Evolutionary conservation across 2,329 filamentous ascomycete species (phyloP).

Genomic region (Fonsecaea erecta): DNA sequence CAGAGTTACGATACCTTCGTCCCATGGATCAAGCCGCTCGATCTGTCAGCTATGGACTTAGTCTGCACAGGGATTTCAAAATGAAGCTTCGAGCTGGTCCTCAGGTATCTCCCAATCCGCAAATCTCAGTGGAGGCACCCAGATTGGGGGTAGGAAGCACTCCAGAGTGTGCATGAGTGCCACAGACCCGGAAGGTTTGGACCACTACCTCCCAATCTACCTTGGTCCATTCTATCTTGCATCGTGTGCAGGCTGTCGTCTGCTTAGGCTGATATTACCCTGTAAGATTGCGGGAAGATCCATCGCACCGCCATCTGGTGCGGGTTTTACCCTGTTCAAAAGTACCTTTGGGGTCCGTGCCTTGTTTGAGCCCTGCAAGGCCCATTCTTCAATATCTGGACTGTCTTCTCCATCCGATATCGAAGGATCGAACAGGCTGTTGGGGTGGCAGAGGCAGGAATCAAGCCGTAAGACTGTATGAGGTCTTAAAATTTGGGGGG

Average conservation of each 20-base stretch:
- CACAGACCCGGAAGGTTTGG: neutral
- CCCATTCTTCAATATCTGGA: neutral
- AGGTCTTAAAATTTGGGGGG: neutral
- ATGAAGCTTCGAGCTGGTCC: neutral
- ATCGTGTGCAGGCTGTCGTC: neutral
- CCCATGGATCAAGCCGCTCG: neutral
- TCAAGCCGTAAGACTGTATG: neutral
- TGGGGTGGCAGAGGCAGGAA: neutral
- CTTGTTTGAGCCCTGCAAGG: neutral
- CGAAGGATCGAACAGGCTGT: neutral
- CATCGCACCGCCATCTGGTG: neutral
- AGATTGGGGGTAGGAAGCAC: neutral
- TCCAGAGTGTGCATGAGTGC: neutral
- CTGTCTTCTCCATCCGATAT: neutral
- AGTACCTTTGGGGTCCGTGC: conserved; percentile 3
- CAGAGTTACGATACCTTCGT: neutral
- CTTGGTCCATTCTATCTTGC: neutral
- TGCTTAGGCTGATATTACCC: neutral
- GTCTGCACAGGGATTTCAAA: neutral
- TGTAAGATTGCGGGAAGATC: conserved; percentile 4
- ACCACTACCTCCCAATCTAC: neutral
- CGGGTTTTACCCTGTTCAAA: neutral
- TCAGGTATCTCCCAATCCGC: neutral
- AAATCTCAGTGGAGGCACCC: neutral
- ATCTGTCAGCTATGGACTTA: neutral